Conservation (phyloP, 2,329 filamentous ascomycete genomes). For the Epichloe festucae region DNA sequence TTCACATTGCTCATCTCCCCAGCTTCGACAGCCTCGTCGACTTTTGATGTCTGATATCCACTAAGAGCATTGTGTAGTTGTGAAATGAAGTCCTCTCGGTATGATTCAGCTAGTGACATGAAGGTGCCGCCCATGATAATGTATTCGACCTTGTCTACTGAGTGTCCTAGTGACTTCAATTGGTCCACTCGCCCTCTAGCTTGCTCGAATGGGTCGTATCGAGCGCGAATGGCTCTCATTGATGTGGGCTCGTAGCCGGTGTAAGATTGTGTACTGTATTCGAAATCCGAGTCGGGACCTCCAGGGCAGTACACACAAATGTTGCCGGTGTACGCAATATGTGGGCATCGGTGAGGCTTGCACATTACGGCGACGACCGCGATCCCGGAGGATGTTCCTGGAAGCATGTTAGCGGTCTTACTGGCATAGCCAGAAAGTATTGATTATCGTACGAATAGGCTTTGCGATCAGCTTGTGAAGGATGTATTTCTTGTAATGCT, state of each 20-base stretch:
- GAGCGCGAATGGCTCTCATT: slow-evolving; percentile 92
- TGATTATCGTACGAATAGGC: slow-evolving; percentile 58
- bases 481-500: slow-evolving; percentile 99
- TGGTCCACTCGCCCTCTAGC: slow-evolving; percentile 92
- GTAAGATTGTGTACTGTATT: slow-evolving; percentile 98
- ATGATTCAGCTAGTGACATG: slow-evolving; percentile 85
- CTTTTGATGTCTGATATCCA: slow-evolving; percentile 85
- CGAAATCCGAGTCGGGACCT: slow-evolving; percentile 94
- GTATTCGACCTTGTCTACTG: slow-evolving; percentile 98
- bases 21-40: slow-evolving; percentile 88
- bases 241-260: slow-evolving; percentile 97
- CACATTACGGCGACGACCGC: slow-evolving; percentile 99
- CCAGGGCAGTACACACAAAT: slow-evolving; percentile 98
- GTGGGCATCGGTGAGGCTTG: slow-evolving; percentile 93
- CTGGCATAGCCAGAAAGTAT: no score
- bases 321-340: slow-evolving; percentile 97
- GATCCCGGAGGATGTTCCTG: slow-evolving; percentile 87
- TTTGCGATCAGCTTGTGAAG: slow-evolving; percentile 93
- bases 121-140: slow-evolving; percentile 99
- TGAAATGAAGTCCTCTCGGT: slow-evolving; percentile 86
- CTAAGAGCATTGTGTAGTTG: slow-evolving; percentile 95
- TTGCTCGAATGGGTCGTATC: slow-evolving; percentile 97
- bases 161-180: slow-evolving; percentile 88
- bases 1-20: slow-evolving; percentile 96
- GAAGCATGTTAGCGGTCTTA: slow-evolving; percentile 4